phyloP scores from a whole-genome alignment of 495 filamentous ascomycete species.

The Penicillium arizonense region DNA sequence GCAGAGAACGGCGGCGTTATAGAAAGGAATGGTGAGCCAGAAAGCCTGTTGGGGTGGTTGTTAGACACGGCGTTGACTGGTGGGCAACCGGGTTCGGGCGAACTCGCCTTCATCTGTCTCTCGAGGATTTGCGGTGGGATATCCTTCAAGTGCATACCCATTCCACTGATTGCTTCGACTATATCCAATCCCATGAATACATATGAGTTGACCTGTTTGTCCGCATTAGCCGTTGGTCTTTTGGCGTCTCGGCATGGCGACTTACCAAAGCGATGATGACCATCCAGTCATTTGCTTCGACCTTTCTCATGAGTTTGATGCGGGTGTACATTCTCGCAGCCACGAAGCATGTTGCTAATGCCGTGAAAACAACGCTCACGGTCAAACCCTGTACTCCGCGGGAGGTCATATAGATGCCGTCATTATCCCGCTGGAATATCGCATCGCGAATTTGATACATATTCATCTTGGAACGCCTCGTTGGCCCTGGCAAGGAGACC shows the following conservation, averaged over 20 bases:
- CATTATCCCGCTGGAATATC: slow-evolving; percentile 16
- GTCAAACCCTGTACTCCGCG: slow-evolving; percentile 29
- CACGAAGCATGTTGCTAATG: slow-evolving; percentile 35
- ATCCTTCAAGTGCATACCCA: slow-evolving; percentile 39
- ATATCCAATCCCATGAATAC: slow-evolving; percentile 43
- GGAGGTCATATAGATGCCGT: slow-evolving; percentile 19
- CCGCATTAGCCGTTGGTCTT: background rate
- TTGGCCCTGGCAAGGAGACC: background rate
- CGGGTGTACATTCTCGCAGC: slow-evolving; percentile 39
- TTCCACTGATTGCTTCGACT: slow-evolving; percentile 37
- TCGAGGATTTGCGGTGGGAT: slow-evolving; percentile 32
- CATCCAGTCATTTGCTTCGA: slow-evolving; percentile 47
- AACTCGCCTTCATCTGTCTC: slow-evolving; percentile 40
- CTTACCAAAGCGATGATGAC: slow-evolving; percentile 39
- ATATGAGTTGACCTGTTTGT: slow-evolving; percentile 31
- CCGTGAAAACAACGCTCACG: slow-evolving; percentile 38
- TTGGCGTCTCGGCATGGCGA: background rate
- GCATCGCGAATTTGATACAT: slow-evolving; percentile 10
- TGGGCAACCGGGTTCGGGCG: background rate
- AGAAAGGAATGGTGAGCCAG: slow-evolving; percentile 47
- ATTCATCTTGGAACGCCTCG: slow-evolving; percentile 13
- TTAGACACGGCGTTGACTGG: background rate
- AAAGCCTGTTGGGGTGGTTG: slow-evolving; percentile 27
- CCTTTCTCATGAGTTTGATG: slow-evolving; percentile 29
- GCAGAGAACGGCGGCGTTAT: slow-evolving; percentile 48